Conservation (phyloP, 2,329 filamentous ascomycete species). For the Westerdykella sp. region DNA sequence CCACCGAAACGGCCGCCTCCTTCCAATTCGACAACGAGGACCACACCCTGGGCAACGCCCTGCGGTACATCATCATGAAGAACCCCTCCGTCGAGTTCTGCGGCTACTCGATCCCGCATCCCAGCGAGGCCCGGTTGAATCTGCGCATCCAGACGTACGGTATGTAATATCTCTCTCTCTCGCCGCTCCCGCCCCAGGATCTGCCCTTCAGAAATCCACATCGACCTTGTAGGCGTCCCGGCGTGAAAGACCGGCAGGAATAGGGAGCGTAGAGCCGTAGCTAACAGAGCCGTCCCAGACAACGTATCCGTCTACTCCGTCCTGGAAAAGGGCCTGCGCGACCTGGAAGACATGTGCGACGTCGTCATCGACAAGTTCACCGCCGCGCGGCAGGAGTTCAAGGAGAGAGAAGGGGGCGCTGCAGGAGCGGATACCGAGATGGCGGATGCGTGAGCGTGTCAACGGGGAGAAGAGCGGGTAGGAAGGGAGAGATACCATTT, state of each 20-base stretch:
- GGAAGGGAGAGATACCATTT: no score
- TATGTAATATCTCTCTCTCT: no score
- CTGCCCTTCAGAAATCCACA: no score
- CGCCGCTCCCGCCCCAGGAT: no score
- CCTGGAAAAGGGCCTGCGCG: conserved; percentile 80
- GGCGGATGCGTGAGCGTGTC: not conserved
- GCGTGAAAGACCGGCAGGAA: conserved; percentile 90
- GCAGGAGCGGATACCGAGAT: not conserved
- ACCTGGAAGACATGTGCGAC: conserved; percentile 88
- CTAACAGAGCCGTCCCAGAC: conserved; percentile 72
- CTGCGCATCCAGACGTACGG: conserved; percentile 95
- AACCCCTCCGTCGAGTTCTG: conserved; percentile 98
- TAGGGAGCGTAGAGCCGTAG: no score
- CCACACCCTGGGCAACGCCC: conserved; percentile 88
- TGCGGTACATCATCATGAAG: conserved; percentile 97
- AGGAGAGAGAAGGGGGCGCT: conserved; percentile 11
- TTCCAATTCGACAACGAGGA: conserved; percentile 94
- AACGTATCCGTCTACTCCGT: conserved; percentile 71
- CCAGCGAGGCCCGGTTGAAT: conserved; percentile 94
- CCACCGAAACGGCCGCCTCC: conserved; percentile 77
- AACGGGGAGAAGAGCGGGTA: not conserved
- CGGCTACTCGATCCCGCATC: conserved; percentile 95
- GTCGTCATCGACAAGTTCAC: conserved; percentile 89
- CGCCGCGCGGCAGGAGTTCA: conserved; percentile 58
- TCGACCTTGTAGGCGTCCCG: no score